Evolutionary conservation across 2,329 filamentous ascomycete species (phyloP).

Genomic region (Thelonectria blattea): DNA sequence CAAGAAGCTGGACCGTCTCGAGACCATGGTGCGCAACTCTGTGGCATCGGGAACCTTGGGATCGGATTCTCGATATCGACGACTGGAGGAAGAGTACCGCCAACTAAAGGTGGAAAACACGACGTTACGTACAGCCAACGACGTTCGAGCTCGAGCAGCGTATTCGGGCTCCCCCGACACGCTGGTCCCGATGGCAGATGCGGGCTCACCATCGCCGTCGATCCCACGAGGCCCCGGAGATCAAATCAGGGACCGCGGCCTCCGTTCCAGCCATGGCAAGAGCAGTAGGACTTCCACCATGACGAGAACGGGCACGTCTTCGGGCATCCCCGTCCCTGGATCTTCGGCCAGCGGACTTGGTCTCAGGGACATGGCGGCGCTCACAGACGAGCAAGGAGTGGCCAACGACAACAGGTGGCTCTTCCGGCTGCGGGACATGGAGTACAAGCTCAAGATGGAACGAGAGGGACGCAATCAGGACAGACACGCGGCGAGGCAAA

Average conservation of each 20-base stretch:
- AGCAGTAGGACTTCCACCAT: constrained; percentile 41
- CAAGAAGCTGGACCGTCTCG: constrained; percentile 87
- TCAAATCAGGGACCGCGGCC: constrained; percentile 51
- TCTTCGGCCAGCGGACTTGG: constrained; percentile 34
- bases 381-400: constrained; percentile 33
- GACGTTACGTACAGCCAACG: constrained; percentile 70
- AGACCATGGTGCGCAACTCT: constrained; percentile 75
- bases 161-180: constrained; percentile 48
- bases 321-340: constrained; percentile 36
- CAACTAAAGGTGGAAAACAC: constrained; percentile 69
- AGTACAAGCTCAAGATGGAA: constrained; percentile 87
- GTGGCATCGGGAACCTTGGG: constrained; percentile 57
- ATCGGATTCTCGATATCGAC: constrained; percentile 53
- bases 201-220: constrained; percentile 59
- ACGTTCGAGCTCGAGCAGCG: constrained; percentile 60
- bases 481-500: constrained; percentile 79
- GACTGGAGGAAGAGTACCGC: constrained; percentile 66
- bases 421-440: constrained; percentile 83
- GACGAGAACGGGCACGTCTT: constrained; percentile 41
- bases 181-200: constrained; percentile 41
- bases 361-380: constrained; percentile 38
- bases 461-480: constrained; percentile 86
- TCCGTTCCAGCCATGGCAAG: constrained; percentile 39
- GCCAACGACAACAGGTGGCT: constrained; percentile 78
- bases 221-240: constrained; percentile 59